phyloP scores from a whole-genome alignment of 768 basidiomycete genomes.

The Lentinula boryana region DNA sequence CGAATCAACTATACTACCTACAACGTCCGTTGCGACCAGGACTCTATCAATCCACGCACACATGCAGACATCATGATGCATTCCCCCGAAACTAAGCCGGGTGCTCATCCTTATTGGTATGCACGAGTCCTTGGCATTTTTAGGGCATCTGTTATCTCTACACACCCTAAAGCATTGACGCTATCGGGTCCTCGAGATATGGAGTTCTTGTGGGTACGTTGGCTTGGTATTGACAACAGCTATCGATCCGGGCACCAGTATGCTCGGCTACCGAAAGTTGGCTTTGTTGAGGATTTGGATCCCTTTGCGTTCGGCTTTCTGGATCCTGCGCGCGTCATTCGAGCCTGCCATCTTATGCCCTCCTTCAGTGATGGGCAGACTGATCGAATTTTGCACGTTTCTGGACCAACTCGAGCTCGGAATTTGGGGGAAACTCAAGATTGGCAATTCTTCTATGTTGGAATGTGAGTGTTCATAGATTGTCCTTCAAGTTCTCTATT shows the following conservation, averaged over 20 bases:
- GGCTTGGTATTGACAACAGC: slow-evolving; percentile 24
- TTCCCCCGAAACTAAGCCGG: neutral
- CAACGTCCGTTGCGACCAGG: slow-evolving; percentile 25
- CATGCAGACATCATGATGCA: slow-evolving; percentile 20
- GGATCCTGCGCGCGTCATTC: slow-evolving; percentile 25
- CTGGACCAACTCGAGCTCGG: slow-evolving; percentile 1
- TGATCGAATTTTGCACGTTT: neutral
- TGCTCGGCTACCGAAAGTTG: slow-evolving; percentile 26
- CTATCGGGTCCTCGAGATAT: slow-evolving; percentile 15
- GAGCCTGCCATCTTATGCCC: slow-evolving; percentile 28
- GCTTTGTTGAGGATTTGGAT: slow-evolving; percentile 26
- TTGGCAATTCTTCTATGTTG: slow-evolving; percentile 22
- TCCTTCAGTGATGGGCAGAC: slow-evolving; percentile 17
- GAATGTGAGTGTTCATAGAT: slow-evolving; percentile 16
- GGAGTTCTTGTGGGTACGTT: slow-evolving; percentile 36
- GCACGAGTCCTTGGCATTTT: slow-evolving; percentile 7
- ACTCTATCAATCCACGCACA: slow-evolving; percentile 20
- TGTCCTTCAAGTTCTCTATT: no score
- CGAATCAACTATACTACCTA: slow-evolving; percentile 24
- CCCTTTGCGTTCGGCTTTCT: slow-evolving; percentile 32
- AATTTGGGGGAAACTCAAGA: slow-evolving; percentile 12
- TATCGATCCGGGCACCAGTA: slow-evolving; percentile 20
- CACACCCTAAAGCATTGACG: no score
- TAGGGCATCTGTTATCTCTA: neutral
- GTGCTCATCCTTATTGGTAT: slow-evolving; percentile 6